A percentile compares a stretch with the other conserved stretches of the same genome.
These are phyloP conservation scores for Carex myosuroides DNA, from an alignment of 176 grass and related monocot genomes.

Conservation along the genomic window DNA sequence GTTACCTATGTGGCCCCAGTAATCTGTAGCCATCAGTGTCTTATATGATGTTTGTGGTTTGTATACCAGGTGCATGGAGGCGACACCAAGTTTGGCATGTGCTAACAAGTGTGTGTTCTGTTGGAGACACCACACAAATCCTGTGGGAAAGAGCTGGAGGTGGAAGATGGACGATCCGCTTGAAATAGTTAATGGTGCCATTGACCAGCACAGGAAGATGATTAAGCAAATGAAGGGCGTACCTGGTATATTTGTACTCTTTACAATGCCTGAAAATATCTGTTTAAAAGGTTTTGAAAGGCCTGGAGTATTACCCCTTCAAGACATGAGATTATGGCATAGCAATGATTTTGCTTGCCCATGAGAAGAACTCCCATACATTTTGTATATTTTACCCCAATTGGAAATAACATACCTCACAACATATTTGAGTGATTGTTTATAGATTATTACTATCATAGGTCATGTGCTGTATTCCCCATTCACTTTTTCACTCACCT, in stretches of 20 bases:
- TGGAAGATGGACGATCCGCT: constrained; percentile 98
- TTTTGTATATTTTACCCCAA: not conserved
- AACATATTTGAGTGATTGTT: not conserved
- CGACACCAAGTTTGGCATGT: constrained; percentile 98
- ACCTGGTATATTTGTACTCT: constrained; percentile 44
- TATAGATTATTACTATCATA: not conserved
- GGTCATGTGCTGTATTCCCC: not conserved
- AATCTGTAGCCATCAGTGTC: not conserved
- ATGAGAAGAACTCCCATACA: not conserved
- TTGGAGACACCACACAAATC: constrained; percentile 99
- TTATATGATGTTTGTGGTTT: constrained; percentile 22
- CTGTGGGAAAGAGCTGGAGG: constrained; percentile 92
- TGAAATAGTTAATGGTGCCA: constrained; percentile 69
- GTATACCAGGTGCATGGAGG: constrained; percentile 82
- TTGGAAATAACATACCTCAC: not conserved
- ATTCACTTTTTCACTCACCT: not conserved
- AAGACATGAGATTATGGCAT: not conserved
- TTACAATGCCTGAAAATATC: not conserved
- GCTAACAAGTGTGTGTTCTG: constrained; percentile 99
- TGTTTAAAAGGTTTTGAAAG: not conserved
- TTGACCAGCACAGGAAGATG: constrained; percentile 93
- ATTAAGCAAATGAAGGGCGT: constrained; percentile 99
- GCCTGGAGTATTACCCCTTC: not conserved
- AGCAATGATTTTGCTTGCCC: not conserved
- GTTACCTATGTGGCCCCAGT: not conserved